Evolutionary conservation across 108 stramenopile species (phyloP).

Genomic region (Skeletonema marinoi): DNA sequence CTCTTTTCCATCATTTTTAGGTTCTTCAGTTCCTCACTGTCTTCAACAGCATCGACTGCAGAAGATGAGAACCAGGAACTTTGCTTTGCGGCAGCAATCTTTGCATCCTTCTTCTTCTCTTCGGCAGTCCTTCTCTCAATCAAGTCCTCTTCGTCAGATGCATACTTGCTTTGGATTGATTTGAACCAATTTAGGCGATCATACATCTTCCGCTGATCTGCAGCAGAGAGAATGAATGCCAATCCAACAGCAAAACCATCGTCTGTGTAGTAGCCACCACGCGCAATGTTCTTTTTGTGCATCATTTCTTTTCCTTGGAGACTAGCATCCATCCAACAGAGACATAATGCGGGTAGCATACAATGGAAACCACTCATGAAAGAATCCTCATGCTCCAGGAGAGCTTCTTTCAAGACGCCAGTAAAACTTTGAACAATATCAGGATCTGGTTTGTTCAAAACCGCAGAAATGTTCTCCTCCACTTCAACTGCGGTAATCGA

Average conservation of each 20-base stretch:
- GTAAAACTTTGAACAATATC: conserved; percentile 52
- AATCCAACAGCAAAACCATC: conserved; percentile 79
- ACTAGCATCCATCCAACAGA: conserved; percentile 56
- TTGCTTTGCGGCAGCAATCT: conserved; percentile 46
- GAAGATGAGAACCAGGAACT: conserved; percentile 42
- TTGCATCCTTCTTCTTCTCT: conserved; percentile 46
- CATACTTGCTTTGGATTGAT: conserved; percentile 53
- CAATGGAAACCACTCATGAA: conserved; percentile 45
- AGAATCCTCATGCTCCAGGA: conserved; percentile 44
- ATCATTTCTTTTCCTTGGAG: conserved; percentile 64
- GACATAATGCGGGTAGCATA: conserved; percentile 61
- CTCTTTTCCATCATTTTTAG: conserved; percentile 52
- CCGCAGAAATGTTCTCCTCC: conserved; percentile 10
- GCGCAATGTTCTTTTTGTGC: conserved; percentile 54
- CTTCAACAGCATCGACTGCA: conserved; percentile 22
- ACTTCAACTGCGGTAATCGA: background rate
- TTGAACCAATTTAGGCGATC: conserved; percentile 69
- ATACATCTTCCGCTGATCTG: conserved; percentile 49
- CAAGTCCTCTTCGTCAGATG: conserved; percentile 45
- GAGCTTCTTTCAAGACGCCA: conserved; percentile 30
- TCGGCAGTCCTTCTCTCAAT: conserved; percentile 31
- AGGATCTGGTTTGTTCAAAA: conserved; percentile 25
- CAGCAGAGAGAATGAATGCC: conserved; percentile 55
- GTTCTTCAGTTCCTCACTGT: conserved; percentile 43
- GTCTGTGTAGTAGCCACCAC: conserved; percentile 72